Evolutionary conservation across 192 early-diverging fungal species (phyloP).

Genomic region (Dispira simplex): DNA sequence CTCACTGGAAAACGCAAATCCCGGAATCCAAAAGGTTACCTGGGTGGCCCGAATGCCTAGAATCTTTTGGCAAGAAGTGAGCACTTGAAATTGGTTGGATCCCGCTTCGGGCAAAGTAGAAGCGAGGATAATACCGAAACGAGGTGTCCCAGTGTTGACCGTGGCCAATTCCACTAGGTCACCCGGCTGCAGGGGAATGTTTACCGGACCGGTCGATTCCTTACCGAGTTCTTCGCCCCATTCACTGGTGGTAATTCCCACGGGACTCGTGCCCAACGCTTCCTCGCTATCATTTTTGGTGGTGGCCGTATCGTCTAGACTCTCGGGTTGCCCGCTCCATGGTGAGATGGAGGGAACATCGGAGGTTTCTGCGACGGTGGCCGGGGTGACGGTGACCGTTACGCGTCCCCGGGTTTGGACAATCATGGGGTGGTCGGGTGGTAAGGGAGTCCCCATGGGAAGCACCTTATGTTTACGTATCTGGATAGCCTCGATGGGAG

Average conservation of each 20-base stretch:
- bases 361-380: not conserved
- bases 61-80: not conserved
- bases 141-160: not conserved
- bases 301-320: not conserved
- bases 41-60: not conserved
- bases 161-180: not conserved
- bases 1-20: not conserved
- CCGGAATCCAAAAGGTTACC: constrained; percentile 2
- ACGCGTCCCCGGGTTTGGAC: not conserved
- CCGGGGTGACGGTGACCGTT: not conserved
- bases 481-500: not conserved
- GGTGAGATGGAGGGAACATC: not conserved
- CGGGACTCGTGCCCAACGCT: not conserved
- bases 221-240: not conserved
- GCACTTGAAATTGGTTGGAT: not conserved
- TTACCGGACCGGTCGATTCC: not conserved
- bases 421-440: constrained; percentile 1
- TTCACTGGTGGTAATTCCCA: not conserved
- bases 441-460: not conserved
- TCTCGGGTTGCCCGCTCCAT: not conserved
- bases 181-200: not conserved
- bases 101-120: not conserved
- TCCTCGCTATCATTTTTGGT: not conserved
- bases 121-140: not conserved
- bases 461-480: not conserved